These are phyloP conservation scores for Neofusicoccum laricinum DNA, from an alignment of 2,329 filamentous ascomycete genomes.

Conservation along the genomic window DNA sequence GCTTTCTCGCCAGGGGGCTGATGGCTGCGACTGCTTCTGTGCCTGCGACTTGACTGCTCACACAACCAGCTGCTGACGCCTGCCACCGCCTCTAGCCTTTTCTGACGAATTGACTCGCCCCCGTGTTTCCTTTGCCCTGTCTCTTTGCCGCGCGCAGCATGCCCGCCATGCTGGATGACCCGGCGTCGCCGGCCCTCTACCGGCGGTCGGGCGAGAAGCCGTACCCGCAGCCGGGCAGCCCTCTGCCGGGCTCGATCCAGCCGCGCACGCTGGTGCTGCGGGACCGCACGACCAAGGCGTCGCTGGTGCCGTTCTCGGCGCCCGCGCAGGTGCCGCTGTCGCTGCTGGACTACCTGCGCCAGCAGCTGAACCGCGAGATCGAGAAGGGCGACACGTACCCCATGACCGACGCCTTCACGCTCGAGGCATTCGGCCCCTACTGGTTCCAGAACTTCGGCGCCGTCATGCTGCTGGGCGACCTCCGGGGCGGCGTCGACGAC, in stretches of 20 bases:
- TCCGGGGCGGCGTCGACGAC: conserved; percentile 49
- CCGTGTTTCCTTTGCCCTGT: neutral
- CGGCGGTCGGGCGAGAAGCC: conserved; percentile 65
- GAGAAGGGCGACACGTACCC: conserved; percentile 90
- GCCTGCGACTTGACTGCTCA: neutral
- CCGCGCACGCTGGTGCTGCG: conserved; percentile 78
- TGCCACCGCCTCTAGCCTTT: too few species aligned
- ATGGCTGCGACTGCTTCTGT: neutral
- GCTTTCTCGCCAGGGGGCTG: neutral
- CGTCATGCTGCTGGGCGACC: conserved; percentile 79
- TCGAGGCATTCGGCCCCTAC: conserved; percentile 74
- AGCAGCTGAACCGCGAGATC: conserved; percentile 86
- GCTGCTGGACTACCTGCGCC: conserved; percentile 72
- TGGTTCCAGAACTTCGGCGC: conserved; percentile 92
- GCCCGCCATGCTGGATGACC: conserved; percentile 78
- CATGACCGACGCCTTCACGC: conserved; percentile 72
- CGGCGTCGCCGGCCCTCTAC: conserved; percentile 66
- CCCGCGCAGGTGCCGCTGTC: conserved; percentile 71
- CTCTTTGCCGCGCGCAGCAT: conserved; percentile 44
- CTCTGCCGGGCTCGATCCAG: conserved; percentile 65
- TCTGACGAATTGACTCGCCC: neutral
- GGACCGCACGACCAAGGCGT: conserved; percentile 80
- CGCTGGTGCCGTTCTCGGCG: conserved; percentile 78
- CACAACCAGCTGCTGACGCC: neutral
- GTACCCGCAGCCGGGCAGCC: conserved; percentile 60